Evolutionary conservation across 75 land plant genomes (phyloP).

Genomic region (Cryptomeria japonica): DNA sequence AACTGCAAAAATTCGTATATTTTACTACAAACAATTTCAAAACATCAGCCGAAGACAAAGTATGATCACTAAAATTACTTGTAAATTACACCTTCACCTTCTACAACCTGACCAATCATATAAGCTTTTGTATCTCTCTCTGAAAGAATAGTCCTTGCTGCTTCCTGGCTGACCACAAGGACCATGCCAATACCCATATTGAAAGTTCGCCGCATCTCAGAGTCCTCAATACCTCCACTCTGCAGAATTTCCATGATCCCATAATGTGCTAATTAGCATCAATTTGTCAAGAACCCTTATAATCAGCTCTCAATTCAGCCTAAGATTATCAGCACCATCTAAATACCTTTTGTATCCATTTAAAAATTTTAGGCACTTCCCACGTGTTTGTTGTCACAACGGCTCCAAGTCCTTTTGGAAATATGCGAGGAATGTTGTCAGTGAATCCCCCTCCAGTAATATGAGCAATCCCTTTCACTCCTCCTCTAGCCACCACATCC

Average conservation of each 20-base stretch:
- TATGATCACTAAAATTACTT: background rate
- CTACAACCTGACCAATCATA: conserved; percentile 70
- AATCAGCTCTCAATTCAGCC: background rate
- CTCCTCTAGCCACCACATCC: conserved; percentile 66
- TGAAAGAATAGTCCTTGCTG: conserved; percentile 45
- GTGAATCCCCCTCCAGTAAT: conserved; percentile 99
- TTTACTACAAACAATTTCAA: background rate
- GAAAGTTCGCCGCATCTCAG: conserved; percentile 92
- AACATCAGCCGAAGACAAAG: background rate
- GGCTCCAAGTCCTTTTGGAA: conserved; percentile 92
- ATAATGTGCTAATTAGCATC: background rate
- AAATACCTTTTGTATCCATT: conserved; percentile 88
- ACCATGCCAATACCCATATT: conserved; percentile 99
- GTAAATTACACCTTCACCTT: conserved; percentile 82
- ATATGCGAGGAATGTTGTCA: conserved; percentile 94
- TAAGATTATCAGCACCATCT: background rate
- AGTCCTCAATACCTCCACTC: conserved; percentile 82
- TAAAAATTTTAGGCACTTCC: conserved; percentile 83
- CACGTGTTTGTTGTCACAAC: conserved; percentile 64
- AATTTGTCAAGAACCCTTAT: background rate
- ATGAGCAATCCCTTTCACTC: conserved; percentile 97
- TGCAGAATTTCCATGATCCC: conserved; percentile 21
- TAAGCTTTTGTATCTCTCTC: conserved; percentile 33
- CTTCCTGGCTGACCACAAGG: conserved; percentile 59
- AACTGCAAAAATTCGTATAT: background rate